phyloP scores from a whole-genome alignment of 345 rosid species.

The Rhodamnia argentea region DNA sequence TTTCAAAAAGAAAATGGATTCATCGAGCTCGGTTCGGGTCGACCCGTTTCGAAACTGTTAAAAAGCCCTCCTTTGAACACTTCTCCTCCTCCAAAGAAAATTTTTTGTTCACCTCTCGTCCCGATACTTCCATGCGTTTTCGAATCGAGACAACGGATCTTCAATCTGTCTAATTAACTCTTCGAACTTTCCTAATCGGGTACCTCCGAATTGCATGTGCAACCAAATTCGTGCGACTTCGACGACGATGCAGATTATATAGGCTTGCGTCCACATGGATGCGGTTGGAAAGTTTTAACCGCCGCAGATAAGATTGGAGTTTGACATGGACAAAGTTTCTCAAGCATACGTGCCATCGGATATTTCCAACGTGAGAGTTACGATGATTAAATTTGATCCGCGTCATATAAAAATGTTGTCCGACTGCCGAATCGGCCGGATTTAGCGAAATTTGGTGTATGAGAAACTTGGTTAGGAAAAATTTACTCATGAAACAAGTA shows the following conservation, averaged over 20 bases:
- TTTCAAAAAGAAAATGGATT: background rate
- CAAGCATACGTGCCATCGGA: fast-evolving
- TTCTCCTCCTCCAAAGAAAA: too few species aligned
- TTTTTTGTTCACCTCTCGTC: background rate
- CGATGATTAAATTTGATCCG: background rate
- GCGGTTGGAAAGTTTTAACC: background rate
- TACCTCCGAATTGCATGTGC: background rate
- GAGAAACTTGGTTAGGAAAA: background rate
- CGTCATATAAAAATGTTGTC: background rate
- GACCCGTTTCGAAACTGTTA: constrained; percentile 11
- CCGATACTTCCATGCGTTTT: background rate
- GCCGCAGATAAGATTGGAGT: background rate
- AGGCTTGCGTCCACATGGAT: fast-evolving
- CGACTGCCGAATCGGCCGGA: background rate
- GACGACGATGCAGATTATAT: background rate
- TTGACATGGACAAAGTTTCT: background rate
- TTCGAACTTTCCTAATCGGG: background rate
- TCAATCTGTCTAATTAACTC: background rate
- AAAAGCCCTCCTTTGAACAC: background rate
- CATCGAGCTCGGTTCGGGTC: background rate
- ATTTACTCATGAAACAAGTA: background rate
- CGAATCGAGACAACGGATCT: background rate
- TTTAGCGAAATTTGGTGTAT: background rate
- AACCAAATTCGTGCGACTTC: background rate
- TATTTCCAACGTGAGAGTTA: background rate